Base-by-base conservation (phyloP, 2,329 filamentous ascomycete species). In the Fusarium sp. region DNA sequence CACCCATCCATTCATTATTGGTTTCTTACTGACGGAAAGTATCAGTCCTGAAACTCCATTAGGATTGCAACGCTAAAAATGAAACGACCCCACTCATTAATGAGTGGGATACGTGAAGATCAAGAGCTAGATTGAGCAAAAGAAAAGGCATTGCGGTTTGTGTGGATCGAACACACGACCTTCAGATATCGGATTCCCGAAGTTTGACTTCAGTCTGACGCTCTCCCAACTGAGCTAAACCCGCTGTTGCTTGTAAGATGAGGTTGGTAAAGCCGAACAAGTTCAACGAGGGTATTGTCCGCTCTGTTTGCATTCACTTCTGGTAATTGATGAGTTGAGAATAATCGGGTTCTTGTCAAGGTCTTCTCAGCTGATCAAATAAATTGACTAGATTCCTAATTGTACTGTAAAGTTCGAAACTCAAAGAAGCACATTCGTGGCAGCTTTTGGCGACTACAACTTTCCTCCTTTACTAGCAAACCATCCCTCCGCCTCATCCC, bases 401-500 rank as follows among this genome's bases (percentile, higher is more conserved):
- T 38, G 18, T 7, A 12, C 18, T 12, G 18, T 38, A n/a, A n/a
- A 38, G 18, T 38, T 12, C 10, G 29, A 30, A 38, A 38, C 18
- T 38, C 34, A 38, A 38, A n/a, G 34, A n/a, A n/a, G 34, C 34
- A 38, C 34, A n/a, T 18, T 10, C 6, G 34, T 38, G n/a, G 18
- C 10, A 38, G 34, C 34, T 38, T 38, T 38, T n/a, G 18, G 34
- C n/a, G 34, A 38, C 18, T 57, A 69, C 15, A 70, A 30, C 41
- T 60, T 71, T 20, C 67, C 68, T n/a, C 74, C 78, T 34, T 48
- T 68, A 20, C 66, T 74, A 5, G 63, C 74, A 61, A 81, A 79
- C 79, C 78, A 81, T 3, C 74, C 75, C 41, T 78, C 76, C 1
- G 78, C 73, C 44, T 81, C 80, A 8, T 79, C 78, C 9, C 76